Evolutionary conservation across 192 early-diverging fungal genomes (phyloP), one percentile per base, ranked within the genome.

Genomic region (Funneliformis geosporum): DNA sequence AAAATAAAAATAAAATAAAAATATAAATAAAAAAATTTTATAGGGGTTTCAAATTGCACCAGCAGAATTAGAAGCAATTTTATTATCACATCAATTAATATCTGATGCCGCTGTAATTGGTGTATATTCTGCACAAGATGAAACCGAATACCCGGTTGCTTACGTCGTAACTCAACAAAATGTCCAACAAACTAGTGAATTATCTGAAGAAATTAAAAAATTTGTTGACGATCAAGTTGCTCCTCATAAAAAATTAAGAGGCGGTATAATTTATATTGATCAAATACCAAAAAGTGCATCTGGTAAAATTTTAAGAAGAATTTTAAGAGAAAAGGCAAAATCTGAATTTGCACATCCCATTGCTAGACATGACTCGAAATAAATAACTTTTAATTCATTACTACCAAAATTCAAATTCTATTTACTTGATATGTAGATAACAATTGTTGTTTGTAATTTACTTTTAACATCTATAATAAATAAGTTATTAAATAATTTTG

Each of bases 271-370:
- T 4, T 89, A 95, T 69, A 86, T 94, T 70, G 89, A 92, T 39
- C 83, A 79, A 33, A 89, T 96, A 46, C 95, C 94, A 44, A 94
- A 94, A 76, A 89, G 89, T 73, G 89, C 93, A 1, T 87, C 92
- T 4, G 96, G 95, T 68, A 96, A 96, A 84, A 95, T 96, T 60
- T 85, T 97, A 81, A 88, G 95, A 64, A 85, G 87, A 25, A 88
- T 92, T n/a, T 82, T 97, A 62, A 88, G 90, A 69, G 79, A 79
- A 50, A 72, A 66, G 77, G 44, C 73, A 38, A 82, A 78, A 62
- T 55, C 71, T 9, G 81, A 84, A 40, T 28, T 40, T n/a, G n/a
- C n/a, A n/a, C n/a, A n/a, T n/a, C n/a, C n/a, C n/a, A n/a, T n/a
- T n/a, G n/a, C n/a, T n/a, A n/a, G n/a, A n/a, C n/a, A n/a, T n/a